Percentiles rank a stretch among this genome's conserved stretches.
Conservation (phyloP, 2,329 filamentous ascomycete species). For the Gyromitra esculenta region DNA sequence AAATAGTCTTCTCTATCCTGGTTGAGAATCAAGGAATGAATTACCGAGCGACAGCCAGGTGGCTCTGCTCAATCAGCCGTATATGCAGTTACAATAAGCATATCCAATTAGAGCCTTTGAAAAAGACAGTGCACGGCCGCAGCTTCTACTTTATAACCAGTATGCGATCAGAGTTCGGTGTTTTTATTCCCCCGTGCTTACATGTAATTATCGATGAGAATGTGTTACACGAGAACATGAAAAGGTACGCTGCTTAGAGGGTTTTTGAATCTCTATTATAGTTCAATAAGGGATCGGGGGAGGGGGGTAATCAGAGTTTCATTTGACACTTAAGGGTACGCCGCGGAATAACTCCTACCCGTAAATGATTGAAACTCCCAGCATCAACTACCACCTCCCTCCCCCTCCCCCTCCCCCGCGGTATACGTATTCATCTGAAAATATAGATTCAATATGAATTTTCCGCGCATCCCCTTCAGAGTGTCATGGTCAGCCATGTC, state of each 20-base stretch:
- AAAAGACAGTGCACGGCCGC: constrained; percentile 1
- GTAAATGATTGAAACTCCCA: not conserved
- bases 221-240: not conserved
- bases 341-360: not conserved
- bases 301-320: not conserved
- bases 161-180: not conserved
- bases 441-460: no score
- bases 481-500: not conserved
- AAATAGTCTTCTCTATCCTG: not conserved
- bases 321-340: not conserved
- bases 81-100: not conserved
- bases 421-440: no score
- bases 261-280: not conserved
- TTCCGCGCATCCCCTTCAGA: not conserved
- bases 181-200: not conserved
- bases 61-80: not conserved
- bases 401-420: no score
- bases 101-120: not conserved
- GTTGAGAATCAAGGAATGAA: not conserved
- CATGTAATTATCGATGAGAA: not conserved
- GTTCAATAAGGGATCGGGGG: not conserved
- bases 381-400: not conserved
- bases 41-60: not conserved
- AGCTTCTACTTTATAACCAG: not conserved
- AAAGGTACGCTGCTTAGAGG: not conserved